These are phyloP conservation scores for Fusarium gaditjirri DNA, from an alignment of 2,329 filamentous ascomycete species.

Conservation along the genomic window DNA sequence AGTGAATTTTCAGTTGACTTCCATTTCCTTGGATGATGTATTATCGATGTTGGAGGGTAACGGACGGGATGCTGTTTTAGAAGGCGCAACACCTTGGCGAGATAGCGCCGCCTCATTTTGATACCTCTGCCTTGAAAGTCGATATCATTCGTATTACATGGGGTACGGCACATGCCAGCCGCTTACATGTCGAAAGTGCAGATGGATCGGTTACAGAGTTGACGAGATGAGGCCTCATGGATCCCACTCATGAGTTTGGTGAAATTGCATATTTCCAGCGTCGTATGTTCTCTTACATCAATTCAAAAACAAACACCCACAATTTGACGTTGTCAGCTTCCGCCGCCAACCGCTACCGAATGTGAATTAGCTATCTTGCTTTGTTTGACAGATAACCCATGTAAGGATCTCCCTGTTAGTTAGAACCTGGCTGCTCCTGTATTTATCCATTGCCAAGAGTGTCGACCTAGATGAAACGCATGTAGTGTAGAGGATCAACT, in stretches of 20 bases:
- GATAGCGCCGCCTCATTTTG: conserved; percentile 3
- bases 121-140: background rate
- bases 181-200: background rate
- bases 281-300: background rate
- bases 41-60: background rate
- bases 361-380: conserved; percentile 8
- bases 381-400: conserved; percentile 16
- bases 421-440: background rate
- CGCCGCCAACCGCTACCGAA: conserved; percentile 25
- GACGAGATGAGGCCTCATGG: conserved; percentile 12
- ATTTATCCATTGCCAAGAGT: background rate
- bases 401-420: conserved; percentile 26
- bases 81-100: conserved; percentile 13
- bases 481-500: conserved; percentile 16
- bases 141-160: background rate
- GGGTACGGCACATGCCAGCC: background rate
- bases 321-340: conserved; percentile 1
- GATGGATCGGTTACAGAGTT: background rate
- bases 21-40: background rate
- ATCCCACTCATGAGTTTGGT: background rate
- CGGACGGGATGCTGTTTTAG: background rate
- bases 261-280: conserved; percentile 2
- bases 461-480: conserved; percentile 22
- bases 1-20: background rate
- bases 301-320: background rate